A percentile compares a stretch with the other conserved stretches of the same genome.
phyloP scores from a whole-genome alignment of 2,329 filamentous ascomycete genomes.

The Emericellopsis cladophorae region DNA sequence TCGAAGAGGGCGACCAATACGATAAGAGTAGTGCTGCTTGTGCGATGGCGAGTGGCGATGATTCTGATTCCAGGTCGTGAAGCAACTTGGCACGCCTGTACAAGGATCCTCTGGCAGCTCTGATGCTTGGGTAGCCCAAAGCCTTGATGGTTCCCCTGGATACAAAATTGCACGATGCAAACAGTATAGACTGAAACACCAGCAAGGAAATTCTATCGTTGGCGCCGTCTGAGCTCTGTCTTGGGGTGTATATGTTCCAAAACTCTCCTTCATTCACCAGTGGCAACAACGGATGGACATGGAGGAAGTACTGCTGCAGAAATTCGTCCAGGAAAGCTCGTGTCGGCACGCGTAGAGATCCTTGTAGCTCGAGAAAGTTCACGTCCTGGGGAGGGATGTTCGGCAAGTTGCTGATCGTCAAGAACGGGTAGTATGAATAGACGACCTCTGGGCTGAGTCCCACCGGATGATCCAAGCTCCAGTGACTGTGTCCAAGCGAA shows the following conservation, averaged over 20 bases:
- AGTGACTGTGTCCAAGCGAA: too few species aligned
- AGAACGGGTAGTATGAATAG: conserved; percentile 30
- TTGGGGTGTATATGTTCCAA: conserved; percentile 9
- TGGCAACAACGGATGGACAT: conserved; percentile 31
- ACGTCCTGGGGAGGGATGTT: conserved; percentile 30
- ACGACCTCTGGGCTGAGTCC: conserved; percentile 18
- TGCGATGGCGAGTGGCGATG: conserved; percentile 23
- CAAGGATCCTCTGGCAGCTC: conserved; percentile 27
- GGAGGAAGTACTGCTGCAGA: conserved; percentile 32
- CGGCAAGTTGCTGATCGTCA: conserved; percentile 17
- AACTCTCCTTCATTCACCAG: conserved; percentile 29
- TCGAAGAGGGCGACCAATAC: conserved; percentile 24
- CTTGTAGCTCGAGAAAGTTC: conserved; percentile 30
- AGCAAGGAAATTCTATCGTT: conserved; percentile 26
- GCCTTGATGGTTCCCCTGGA: conserved; percentile 23
- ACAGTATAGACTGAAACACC: conserved; percentile 30
- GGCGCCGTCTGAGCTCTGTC: not conserved
- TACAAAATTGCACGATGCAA: conserved; percentile 29
- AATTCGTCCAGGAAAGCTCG: conserved; percentile 30
- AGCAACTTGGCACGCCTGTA: conserved; percentile 26
- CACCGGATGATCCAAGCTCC: conserved; percentile 10
- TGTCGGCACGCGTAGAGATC: conserved; percentile 30
- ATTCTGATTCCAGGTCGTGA: conserved; percentile 30
- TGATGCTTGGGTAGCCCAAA: conserved; percentile 27
- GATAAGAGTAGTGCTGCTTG: conserved; percentile 29